Conservation (phyloP, 441 rosid genomes). For the Gossypium lobatum region DNA sequence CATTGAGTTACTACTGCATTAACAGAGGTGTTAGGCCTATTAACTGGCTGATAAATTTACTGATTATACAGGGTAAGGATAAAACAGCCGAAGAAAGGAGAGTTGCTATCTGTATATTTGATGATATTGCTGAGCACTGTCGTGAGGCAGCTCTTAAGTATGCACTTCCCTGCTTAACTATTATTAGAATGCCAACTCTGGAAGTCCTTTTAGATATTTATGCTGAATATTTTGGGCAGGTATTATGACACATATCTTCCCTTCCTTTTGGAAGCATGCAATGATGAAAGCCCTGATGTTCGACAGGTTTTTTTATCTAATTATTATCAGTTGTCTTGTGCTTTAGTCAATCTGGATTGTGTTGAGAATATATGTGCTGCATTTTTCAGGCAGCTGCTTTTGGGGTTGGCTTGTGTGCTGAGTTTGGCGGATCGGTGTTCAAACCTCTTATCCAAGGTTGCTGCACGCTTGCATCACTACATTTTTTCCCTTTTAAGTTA, state of each 20-base stretch:
- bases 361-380: neutral
- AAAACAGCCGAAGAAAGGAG: constrained; percentile 60
- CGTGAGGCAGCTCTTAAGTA: constrained; percentile 52
- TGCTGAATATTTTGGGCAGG: constrained; percentile 24
- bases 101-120: constrained; percentile 56
- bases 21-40: neutral
- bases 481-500: constrained; percentile 7
- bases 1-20: neutral
- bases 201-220: neutral
- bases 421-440: constrained; percentile 54
- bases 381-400: constrained; percentile 53
- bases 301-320: constrained; percentile 40
- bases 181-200: constrained; percentile 2
- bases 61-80: constrained; percentile 42
- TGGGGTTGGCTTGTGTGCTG: constrained; percentile 59
- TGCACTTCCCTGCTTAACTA: neutral
- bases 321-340: neutral
- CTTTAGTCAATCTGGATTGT: constrained; percentile 2
- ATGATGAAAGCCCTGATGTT: constrained; percentile 49
- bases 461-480: constrained; percentile 2
- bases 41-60: constrained; percentile 7
- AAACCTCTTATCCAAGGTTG: constrained; percentile 51
- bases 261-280: constrained; percentile 55
- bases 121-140: constrained; percentile 61
- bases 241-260: constrained; percentile 57